phyloP scores from a whole-genome alignment of 2,329 filamentous ascomycete species.

The Alternaria angustiovoidea region DNA sequence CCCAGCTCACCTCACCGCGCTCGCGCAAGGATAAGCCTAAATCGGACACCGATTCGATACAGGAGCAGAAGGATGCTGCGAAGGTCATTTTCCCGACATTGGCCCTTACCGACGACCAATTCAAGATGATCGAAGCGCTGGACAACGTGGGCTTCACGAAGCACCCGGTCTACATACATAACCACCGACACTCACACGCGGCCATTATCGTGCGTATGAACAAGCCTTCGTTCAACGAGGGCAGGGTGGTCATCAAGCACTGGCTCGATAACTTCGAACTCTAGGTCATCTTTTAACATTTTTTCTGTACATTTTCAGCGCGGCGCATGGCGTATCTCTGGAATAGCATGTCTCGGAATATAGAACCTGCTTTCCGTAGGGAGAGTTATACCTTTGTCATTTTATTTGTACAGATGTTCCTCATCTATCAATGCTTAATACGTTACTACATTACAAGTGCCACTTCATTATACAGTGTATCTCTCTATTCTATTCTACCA shows the following conservation, averaged over 20 bases:
- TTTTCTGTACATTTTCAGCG: slow-evolving; percentile 16
- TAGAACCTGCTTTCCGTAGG: background rate
- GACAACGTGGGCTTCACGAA: slow-evolving; percentile 69
- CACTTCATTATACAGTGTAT: background rate
- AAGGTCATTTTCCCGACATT: slow-evolving; percentile 70
- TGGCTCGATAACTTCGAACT: slow-evolving; percentile 78
- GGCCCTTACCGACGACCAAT: slow-evolving; percentile 80
- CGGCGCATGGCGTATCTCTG: slow-evolving; percentile 15
- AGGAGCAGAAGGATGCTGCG: slow-evolving; percentile 39
- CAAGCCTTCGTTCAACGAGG: slow-evolving; percentile 75
- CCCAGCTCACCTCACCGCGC: slow-evolving; percentile 25
- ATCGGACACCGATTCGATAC: slow-evolving; percentile 38
- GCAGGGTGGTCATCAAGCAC: slow-evolving; percentile 78
- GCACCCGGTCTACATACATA: slow-evolving; percentile 75
- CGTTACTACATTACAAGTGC: background rate
- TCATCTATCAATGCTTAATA: background rate
- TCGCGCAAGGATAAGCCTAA: slow-evolving; percentile 20
- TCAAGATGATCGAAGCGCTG: slow-evolving; percentile 81
- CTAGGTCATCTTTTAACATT: slow-evolving; percentile 6
- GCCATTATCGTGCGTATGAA: slow-evolving; percentile 83
- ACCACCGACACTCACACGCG: slow-evolving; percentile 80
- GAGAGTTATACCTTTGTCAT: background rate
- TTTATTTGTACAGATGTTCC: background rate
- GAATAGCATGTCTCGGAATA: background rate
- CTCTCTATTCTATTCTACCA: background rate